Base-by-base conservation (phyloP, 805 yeast genomes). In the Novakomyces olei region DNA sequence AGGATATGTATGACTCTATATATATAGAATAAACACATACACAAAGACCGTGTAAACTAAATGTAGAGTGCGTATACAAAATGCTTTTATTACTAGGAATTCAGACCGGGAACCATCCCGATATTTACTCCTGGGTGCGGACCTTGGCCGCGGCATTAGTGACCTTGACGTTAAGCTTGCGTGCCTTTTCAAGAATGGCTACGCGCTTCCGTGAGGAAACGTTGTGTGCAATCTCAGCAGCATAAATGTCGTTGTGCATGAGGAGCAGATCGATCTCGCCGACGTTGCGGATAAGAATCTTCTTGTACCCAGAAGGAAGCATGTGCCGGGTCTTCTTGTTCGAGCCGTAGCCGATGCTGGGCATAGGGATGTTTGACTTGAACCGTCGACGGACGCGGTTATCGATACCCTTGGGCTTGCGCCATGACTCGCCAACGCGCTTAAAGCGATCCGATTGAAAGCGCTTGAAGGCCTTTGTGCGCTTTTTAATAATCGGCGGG, bases 381-480 rank as follows among this genome's bases (percentile, higher is more conserved):
- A 88, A 88, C 19, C 62, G 55, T 73, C 98, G 85, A 73, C 99
- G 88, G 62, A 91, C 95, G 69, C 80, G 72, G 51, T 96, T 83
- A 72, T 88, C 99, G 61, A 88, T 88, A 88, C 99, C 99, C 79
- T 88, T 88, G 69, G 91, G 99, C 71, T 88, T 85, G 80, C 99
- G 88, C 98, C 98, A 91, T 74, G 73, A 75, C 68, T 80, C 95
- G 57, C 79, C 67, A 52, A 88, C 94, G 69, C 99, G 83, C 73
- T 72, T 74, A 69, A 81, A 85, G 69, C 94, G 80, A 76, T 88
- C 99, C 64, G 94, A 81, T 73, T 88, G 98, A 65, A 85, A 96
- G 72, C 99, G 81, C 85, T 83, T 91, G 78, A 88, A 88, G 74
- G 76, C 77, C 73, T 80, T 80, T 58, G 81, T 61, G 80, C 83